Conservation (phyloP, 257 asterid species). For the Ajuga chamaepitys region DNA sequence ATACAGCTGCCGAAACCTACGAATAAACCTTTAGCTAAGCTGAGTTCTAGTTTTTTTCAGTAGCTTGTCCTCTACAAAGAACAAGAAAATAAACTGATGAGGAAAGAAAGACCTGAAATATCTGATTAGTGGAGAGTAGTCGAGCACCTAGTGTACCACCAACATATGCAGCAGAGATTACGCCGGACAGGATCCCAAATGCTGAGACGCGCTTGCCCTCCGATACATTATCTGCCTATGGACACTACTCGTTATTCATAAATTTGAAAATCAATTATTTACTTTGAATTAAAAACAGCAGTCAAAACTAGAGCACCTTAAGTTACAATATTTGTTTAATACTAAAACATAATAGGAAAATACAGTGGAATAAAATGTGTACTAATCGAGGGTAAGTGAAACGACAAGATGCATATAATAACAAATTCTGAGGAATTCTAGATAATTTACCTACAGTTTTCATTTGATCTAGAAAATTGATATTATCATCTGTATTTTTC, state of each 20-base stretch:
- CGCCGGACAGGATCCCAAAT: constrained; percentile 41
- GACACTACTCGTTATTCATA: neutral
- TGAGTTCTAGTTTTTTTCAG: constrained; percentile 8
- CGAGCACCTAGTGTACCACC: constrained; percentile 46
- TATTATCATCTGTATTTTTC: too few relatives aligned
- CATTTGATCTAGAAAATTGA: too few relatives aligned
- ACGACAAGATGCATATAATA: neutral
- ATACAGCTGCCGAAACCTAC: constrained; percentile 39
- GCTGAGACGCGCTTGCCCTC: constrained; percentile 44
- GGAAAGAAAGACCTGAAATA: constrained; percentile 34
- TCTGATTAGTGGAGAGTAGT: constrained; percentile 36
- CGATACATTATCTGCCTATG: constrained; percentile 47
- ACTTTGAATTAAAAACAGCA: neutral
- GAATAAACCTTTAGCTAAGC: neutral
- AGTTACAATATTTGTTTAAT: neutral
- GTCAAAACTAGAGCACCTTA: neutral
- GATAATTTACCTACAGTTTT: too few relatives aligned
- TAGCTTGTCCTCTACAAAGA: neutral
- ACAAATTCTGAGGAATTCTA: neutral
- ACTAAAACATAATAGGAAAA: neutral
- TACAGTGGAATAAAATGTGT: neutral
- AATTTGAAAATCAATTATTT: neutral
- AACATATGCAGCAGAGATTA: constrained; percentile 31
- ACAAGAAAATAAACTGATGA: neutral
- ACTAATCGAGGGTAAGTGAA: neutral